These are phyloP conservation scores for Balamuthia mandrillaris DNA, from an alignment of 208 protist genomes.

Conservation along the genomic window DNA sequence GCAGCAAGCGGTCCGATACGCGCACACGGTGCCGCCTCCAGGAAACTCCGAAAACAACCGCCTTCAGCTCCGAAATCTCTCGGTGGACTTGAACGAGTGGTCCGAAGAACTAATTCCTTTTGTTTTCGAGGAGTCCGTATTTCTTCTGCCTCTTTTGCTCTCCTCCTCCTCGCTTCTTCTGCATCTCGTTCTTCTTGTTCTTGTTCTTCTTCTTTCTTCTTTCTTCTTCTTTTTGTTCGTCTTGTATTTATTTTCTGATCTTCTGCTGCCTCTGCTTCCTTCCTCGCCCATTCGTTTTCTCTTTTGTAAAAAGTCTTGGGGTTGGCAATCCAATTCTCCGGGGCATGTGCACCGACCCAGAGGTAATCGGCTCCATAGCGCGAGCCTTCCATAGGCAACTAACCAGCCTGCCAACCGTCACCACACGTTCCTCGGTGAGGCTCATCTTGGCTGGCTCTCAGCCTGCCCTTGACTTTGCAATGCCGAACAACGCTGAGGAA, in stretches of 20 bases:
- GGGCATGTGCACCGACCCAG: too few species aligned
- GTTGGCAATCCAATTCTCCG: too few species aligned
- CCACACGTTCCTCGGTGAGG: too few species aligned
- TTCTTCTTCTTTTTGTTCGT: background rate
- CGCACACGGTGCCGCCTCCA: background rate
- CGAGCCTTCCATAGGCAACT: too few species aligned
- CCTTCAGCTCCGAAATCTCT: background rate
- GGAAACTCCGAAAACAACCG: too few species aligned
- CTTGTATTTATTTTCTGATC: background rate
- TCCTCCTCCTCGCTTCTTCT: background rate
- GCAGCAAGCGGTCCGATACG: background rate
- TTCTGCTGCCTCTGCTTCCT: background rate
- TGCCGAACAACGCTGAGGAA: too few species aligned
- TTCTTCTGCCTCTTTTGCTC: background rate
- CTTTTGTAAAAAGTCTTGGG: too few species aligned
- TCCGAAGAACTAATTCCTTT: conserved; percentile 11
- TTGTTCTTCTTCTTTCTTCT: background rate
- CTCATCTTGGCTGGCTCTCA: too few species aligned
- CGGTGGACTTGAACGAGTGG: background rate
- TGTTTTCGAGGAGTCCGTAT: background rate
- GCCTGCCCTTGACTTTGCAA: too few species aligned
- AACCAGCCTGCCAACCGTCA: too few species aligned
- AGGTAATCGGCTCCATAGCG: too few species aligned
- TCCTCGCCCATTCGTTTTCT: too few species aligned
- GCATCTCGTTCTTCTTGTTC: background rate